Evolutionary conservation across 495 filamentous ascomycete genomes (phyloP), one percentile per base, ranked within the genome.

Genomic region (Podospora fimiseda): DNA sequence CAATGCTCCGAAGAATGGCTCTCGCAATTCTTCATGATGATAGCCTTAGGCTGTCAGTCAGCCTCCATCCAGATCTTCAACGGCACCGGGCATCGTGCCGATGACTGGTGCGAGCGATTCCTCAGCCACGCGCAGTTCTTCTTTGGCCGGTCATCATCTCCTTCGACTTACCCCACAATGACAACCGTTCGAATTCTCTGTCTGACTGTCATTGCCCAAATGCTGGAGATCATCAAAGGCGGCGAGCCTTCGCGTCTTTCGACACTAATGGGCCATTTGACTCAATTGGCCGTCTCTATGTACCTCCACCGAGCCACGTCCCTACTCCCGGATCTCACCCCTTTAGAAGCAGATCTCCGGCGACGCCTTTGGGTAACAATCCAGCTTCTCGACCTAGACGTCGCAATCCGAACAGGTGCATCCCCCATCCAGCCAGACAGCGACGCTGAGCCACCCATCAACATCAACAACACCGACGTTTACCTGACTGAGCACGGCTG

Each of bases 311-410:
- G 62, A 24, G 51, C 40, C 2, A 51, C 59, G 0, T 36, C 41
- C 6, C 39, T 60, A 8, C 74, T 77, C 50, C 61, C 70, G 16
- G 68, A 69, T 9, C 75, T 81, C 38, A 70, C 71, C 0, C 50
- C 63, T 0, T 70, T 72, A 22, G 60, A 65, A 9, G 69, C 60
- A 8, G 74, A 77, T 52, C 72, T 73, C 59, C 64, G 74, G 11
- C 64, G 69, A 9, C 66, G 74, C 2, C 47, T 68, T 5, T 77
- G 74, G 74, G 41, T 62, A 5, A 60, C 64, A 4, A 61, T 77
- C 5, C 48, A 65, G 11, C 61, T 68, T 19, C 57, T 74, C 48
- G 73, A 76, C 49, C 56, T 74, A 9, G 48, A 63, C 39, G 50
- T 70, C 19, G 71, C 71, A 2, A 62, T 62, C 48, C 50, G 71